Conservation (phyloP, 2,329 filamentous ascomycete genomes). For the Lojkania enalia region DNA sequence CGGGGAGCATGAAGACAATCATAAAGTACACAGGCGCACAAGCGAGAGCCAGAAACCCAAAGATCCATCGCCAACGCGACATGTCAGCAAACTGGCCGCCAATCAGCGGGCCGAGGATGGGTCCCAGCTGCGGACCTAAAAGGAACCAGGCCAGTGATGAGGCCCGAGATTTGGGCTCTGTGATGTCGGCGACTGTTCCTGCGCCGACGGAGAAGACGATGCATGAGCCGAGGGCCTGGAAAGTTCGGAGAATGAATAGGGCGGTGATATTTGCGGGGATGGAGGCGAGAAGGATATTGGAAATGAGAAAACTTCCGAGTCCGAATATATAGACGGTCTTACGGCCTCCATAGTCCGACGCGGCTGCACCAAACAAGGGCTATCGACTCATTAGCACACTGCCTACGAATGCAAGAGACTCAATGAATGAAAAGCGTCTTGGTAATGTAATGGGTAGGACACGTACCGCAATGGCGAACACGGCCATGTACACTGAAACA, state of each 20-base stretch:
- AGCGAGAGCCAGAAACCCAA: conserved; percentile 43
- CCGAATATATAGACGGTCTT: conserved; percentile 44
- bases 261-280: conserved; percentile 38
- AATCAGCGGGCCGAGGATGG: conserved; percentile 49
- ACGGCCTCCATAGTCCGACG: conserved; percentile 31
- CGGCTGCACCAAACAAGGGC: conserved; percentile 42
- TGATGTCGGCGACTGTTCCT: conserved; percentile 50
- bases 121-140: conserved; percentile 51
- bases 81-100: conserved; percentile 46
- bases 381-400: background rate
- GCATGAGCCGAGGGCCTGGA: conserved; percentile 45
- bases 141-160: conserved; percentile 49
- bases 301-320: conserved; percentile 39
- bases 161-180: conserved; percentile 45
- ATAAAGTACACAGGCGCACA: conserved; percentile 18
- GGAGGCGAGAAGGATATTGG: conserved; percentile 42
- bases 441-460: too few species aligned
- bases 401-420: too few species aligned
- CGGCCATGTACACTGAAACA: conserved; percentile 46
- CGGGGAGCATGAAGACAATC: conserved; percentile 8
- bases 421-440: too few species aligned
- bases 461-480: conserved; percentile 40
- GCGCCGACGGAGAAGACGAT: conserved; percentile 50
- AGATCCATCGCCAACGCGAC: conserved; percentile 50
- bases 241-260: conserved; percentile 40